Evolutionary conservation across 805 yeast genomes (phyloP), one percentile per base, ranked within the genome.

Genomic region (Alloascoidea hylecoeti): DNA sequence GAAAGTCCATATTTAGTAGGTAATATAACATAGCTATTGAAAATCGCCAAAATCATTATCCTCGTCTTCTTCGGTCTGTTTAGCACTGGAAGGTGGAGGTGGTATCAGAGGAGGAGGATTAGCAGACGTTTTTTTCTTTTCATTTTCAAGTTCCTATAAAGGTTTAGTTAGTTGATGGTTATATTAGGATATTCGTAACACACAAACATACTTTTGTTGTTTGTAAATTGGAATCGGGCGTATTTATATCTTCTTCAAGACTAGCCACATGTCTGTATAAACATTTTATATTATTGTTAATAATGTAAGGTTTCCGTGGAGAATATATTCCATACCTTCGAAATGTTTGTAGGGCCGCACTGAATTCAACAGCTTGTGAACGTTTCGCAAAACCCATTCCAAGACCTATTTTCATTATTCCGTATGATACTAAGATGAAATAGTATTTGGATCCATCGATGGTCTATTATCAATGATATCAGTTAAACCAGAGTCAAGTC

Each of bases 311-410:
- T n/a, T n/a, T n/a, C n/a, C n/a, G n/a, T n/a, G n/a, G n/a, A n/a
- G n/a, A n/a, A n/a, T n/a, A n/a, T n/a, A n/a, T n/a, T n/a, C n/a
- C 46, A 18, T 43, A 49, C 44, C 46, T 46, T 30, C 44, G 50
- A 37, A 49, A 59, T 18, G 51, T 55, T 42, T 60, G 63, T 28
- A 60, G 43, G 9, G 62, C 58, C 15, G 58, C 47, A 37, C 55
- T 56, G 44, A 62, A 62, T 19, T 58, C 65, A 37, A 56, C 51
- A 14, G 62, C 51, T 32, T 48, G 52, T 27, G 44, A 37, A 18
- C 56, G 44, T 45, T 60, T 60, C 2, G 45, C 47, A 39, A 64
- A 63, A 12, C 60, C 60, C 38, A 65, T 43, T 3, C 71, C 70
- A n/a, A 66, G 46, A 16, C 58, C 59, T 9, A 66, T 57, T n/a